These are phyloP conservation scores for Gaertneriomyces semiglobifer DNA, from an alignment of 192 early-diverging fungal species.

Conservation along the genomic window DNA sequence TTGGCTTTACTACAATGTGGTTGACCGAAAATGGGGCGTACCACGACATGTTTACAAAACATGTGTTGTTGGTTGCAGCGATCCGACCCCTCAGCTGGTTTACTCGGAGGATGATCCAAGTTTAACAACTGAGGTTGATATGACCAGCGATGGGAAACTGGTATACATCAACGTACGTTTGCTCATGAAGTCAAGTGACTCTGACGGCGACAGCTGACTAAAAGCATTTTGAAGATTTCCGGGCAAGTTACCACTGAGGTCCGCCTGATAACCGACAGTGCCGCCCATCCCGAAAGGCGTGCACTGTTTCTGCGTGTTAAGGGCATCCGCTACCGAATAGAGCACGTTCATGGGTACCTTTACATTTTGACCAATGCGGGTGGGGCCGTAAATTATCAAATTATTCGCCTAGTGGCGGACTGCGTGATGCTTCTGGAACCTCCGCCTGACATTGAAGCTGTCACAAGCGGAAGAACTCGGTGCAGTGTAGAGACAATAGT, in stretches of 20 bases:
- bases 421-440: not conserved
- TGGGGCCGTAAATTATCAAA: constrained; percentile 19
- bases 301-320: constrained; percentile 2
- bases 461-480: not conserved
- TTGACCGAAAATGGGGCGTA: constrained; percentile 34
- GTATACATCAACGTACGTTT: constrained; percentile 33
- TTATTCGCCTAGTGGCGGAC: constrained; percentile 3
- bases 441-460: not conserved
- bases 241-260: constrained; percentile 41
- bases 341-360: constrained; percentile 23
- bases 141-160: constrained; percentile 29
- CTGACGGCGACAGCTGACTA: not conserved
- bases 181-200: not conserved
- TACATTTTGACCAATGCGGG: constrained; percentile 31
- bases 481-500: constrained; percentile 11
- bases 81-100: constrained; percentile 17
- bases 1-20: constrained; percentile 43
- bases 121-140: constrained; percentile 34
- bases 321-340: constrained; percentile 30
- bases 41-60: constrained; percentile 23
- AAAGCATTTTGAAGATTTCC: constrained; percentile 10
- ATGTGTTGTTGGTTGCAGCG: constrained; percentile 16
- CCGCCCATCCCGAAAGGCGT: not conserved
- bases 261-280: not conserved
- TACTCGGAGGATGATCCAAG: constrained; percentile 35